Evolutionary conservation across 192 early-diverging fungal species (phyloP).

Genomic region (Coemansia sp.): DNA sequence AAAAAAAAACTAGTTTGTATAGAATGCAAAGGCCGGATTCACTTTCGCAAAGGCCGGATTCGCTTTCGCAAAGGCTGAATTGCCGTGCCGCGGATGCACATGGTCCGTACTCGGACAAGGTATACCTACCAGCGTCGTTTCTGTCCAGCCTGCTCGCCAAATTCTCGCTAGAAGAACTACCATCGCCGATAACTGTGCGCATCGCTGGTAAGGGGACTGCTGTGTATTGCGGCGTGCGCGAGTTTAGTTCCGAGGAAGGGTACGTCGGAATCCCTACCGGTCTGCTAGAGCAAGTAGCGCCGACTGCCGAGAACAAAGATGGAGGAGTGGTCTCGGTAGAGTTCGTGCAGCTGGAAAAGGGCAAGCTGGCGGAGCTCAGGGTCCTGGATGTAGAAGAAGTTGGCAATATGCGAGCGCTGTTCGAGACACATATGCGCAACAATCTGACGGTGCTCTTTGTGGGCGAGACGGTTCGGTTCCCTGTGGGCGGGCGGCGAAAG

Average conservation of each 20-base stretch:
- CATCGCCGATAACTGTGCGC: conserved; percentile 41
- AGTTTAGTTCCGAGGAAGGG: conserved; percentile 64
- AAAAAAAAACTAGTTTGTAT: neutral
- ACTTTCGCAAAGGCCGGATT: conserved; percentile 13
- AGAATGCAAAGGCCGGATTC: conserved; percentile 7
- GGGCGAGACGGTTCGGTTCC: conserved; percentile 63
- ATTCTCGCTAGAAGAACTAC: conserved; percentile 12
- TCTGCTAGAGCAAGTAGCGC: conserved; percentile 52
- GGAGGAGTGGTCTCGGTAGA: conserved; percentile 48
- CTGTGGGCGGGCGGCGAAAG: conserved; percentile 51
- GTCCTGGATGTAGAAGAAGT: conserved; percentile 39
- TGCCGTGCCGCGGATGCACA: conserved; percentile 10
- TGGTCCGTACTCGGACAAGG: conserved; percentile 26
- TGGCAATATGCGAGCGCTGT: conserved; percentile 54
- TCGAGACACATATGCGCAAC: conserved; percentile 67
- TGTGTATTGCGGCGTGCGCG: conserved; percentile 64
- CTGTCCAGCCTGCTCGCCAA: conserved; percentile 23
- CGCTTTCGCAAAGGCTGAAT: conserved; percentile 20
- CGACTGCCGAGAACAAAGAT: neutral
- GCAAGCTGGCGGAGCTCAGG: conserved; percentile 63
- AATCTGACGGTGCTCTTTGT: conserved; percentile 67
- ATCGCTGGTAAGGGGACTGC: conserved; percentile 4
- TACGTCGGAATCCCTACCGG: conserved; percentile 44
- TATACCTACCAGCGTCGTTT: conserved; percentile 35
- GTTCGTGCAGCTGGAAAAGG: conserved; percentile 63